Base-by-base conservation (phyloP, 139 green algal species). In the Auxenochlorella protothecoides region DNA sequence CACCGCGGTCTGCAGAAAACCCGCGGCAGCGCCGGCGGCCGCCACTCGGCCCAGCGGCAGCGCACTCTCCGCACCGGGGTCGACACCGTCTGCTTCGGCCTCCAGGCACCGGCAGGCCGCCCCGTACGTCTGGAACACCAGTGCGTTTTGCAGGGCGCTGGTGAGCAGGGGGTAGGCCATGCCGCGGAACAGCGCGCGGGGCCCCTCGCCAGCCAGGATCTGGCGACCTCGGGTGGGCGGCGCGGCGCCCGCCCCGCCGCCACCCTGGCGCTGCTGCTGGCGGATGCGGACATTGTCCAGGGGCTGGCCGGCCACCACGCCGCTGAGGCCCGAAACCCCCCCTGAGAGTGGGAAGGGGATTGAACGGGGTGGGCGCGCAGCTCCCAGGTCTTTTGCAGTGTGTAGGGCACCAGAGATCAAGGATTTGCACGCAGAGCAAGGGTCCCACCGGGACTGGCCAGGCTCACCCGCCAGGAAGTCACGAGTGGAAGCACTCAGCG, bases 101-200 rank as follows among this genome's bases (percentile, higher is more conserved):
- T 27, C 9, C 51, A 79, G 63, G 60, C 53, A 74, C 16, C 65
- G 74, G 6, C 5, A 68, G 2, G 77, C 71, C 0, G 65, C 61
- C 6, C 81, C 79, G 68, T 85, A 83, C 0, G 79, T 63, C 57
- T 90, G 83, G 53, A 90, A 90, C 0, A 86, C 81, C 0, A 90
- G 71, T 0, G 85, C 85, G 12, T 80, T 88, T 77, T 90, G 83
- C 16, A 89, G 27, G 2, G 82, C 73, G 3, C 77, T 80, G 4
- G 81, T 87, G 16, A 69, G 56, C 0, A 90, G 69, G 0, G 86
- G 86, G 68, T 88, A 90, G 0, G 71, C 72, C 71, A 89, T 79
- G 6, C 86, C 86, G 14, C 69, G 78, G 70, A 84, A 90, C 2
- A 88, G 69, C 0, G 74, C 72, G 0, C 69, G 3, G 0, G 72